Evolutionary conservation across 225 moss, liverwort and hornwort species (phyloP), one percentile per base, ranked within the genome.

Genomic region (Pleurozium schreberi): DNA sequence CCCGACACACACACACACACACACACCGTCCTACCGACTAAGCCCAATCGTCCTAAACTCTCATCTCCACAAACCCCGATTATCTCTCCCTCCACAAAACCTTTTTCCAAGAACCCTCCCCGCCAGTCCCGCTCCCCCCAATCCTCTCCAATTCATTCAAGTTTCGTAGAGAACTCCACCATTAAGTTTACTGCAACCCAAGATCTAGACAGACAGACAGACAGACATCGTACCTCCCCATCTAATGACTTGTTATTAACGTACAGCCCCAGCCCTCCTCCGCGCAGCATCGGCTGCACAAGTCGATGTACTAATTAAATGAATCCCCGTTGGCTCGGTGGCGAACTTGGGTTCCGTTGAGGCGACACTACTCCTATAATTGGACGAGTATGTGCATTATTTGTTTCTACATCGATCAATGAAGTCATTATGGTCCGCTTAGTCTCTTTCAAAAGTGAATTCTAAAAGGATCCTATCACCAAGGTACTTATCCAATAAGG

Each of bases 391-490:
- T 11, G 5, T 61, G 2, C 61, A 61, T 61, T 61, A 5, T 61
- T 61, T 59, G 25, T 25, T 59, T 59, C 59, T 59, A 59, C 11
- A 10, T 3, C 11, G 20, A 59, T 23, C 59, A 59, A 59, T 59
- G 59, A 59, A 10, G 23, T 59, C 61, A 61, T 61, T 18, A 19
- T 57, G 57, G 57, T 57, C 27, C n/a, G n/a, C 26, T 61, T 1
- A 13, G 4, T 6, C 2, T n/a, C 22, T 14, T 69, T 8, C 12
- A 4, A 9, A 1, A 26, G 3, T 8, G 25, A 2, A 26, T n/a
- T 2, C 40, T 26, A 27, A 15, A 70, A 26, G 1, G 14, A 26
- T 0, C 27, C 26, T 14, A 42, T 42, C 3, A 27, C 15, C 9
- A 42, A 26, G 3, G 15, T 42, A 40, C 1, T 42, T 70, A 3